Evolutionary conservation across 1,284 basidiomycete species (phyloP), one percentile per base, ranked within the genome.

Genomic region (Ustilago sp.): DNA sequence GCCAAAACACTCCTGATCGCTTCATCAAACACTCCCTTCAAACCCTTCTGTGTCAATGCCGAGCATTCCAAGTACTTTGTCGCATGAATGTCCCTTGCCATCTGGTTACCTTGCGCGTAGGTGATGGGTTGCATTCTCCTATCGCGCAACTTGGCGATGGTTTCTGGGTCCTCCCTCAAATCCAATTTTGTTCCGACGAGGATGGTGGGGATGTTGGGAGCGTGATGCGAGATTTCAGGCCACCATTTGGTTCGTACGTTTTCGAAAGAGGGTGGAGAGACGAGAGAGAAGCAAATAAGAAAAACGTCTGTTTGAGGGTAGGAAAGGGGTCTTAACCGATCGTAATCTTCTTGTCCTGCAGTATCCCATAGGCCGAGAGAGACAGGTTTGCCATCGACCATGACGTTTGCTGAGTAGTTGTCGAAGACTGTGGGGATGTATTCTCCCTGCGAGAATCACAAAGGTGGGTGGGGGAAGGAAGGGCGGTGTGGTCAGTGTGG

Each of bases 251-350:
- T 97, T 88, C 93, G 91, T 70, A 99, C 94, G 90, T 99, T 99
- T 88, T 99, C 97, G 86, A 95, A 99, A 87, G 93, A 94, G 31
- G 97, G 94, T 36, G 97, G 97, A 82, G 93, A 95, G 85, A 98
- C 95, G 75, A 98, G 90, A 53, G 94, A 97, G 89, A 99, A 99
- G 87, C 97, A 99, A 87, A 99, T 95, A 86, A 99, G 90, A 89
- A 99, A 99, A 43, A 99, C 95, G 87, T 99, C 97, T 59, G 97
- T 99, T 88, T 99, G 97, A 8, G 97, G 97, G 88, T 99, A 99
- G 73, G 94, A 96, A 77, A 99, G 90, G 60, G 97, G 97, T 81
- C 97, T 93, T 83, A 99, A 92, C 65, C 97, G 93, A 88, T 99
- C 97, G 87, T 95, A 96, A 55, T 86, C 85, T 64, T 86, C 82